phyloP scores from a whole-genome alignment of 2,329 filamentous ascomycete genomes.

The Fusarium nurragi region DNA sequence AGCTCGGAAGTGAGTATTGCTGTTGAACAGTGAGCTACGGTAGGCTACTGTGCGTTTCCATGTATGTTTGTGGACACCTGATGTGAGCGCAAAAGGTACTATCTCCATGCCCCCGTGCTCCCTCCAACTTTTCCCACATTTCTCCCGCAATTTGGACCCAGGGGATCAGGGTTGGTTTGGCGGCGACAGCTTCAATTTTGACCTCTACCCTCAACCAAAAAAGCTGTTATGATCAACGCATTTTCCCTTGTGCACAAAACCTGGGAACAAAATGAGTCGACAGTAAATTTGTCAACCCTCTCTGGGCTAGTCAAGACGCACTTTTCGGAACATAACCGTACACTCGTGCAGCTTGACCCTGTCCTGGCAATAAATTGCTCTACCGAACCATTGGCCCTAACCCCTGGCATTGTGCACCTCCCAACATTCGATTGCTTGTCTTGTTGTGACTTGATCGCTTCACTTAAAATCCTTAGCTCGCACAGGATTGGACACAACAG shows the following conservation, averaged over 20 bases:
- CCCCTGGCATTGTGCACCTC: slow-evolving; percentile 34
- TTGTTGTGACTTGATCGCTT: neutral
- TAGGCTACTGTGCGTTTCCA: slow-evolving; percentile 20
- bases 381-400: slow-evolving; percentile 41
- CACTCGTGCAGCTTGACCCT: slow-evolving; percentile 20
- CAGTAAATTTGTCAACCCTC: neutral
- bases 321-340: slow-evolving; percentile 10
- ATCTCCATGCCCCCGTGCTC: slow-evolving; percentile 4
- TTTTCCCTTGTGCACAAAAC: neutral
- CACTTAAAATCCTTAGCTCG: slow-evolving; percentile 19
- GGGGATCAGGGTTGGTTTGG: neutral
- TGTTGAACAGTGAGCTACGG: slow-evolving; percentile 16
- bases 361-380: neutral
- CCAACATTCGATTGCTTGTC: slow-evolving; percentile 22
- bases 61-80: slow-evolving; percentile 35
- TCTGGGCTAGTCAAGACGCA: neutral
- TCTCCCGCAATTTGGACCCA: slow-evolving; percentile 9
- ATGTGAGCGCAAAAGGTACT: slow-evolving; percentile 13
- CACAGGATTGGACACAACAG: slow-evolving; percentile 19
- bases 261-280: neutral
- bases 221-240: too few relatives aligned
- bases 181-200: slow-evolving; percentile 6
- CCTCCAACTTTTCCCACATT: slow-evolving; percentile 24
- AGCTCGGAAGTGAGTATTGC: slow-evolving; percentile 21
- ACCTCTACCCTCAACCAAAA: neutral